Conservation (phyloP, 257 asterid genomes). For the Plectranthus barbatus region DNA sequence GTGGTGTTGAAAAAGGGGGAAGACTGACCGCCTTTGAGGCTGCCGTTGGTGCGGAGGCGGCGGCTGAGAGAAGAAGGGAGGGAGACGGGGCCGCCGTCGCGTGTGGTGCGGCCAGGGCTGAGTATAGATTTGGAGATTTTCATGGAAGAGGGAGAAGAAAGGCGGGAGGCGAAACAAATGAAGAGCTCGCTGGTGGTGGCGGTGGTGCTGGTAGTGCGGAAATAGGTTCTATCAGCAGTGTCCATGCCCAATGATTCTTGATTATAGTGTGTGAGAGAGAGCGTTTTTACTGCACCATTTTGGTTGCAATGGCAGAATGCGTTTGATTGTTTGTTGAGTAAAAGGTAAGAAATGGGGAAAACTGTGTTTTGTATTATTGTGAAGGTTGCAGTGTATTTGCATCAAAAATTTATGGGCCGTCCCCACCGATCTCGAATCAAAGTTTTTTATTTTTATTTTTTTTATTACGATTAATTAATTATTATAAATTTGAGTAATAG, state of each 20-base stretch:
- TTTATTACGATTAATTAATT: too few species aligned
- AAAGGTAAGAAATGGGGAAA: conserved; percentile 1
- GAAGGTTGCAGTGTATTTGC: too few species aligned
- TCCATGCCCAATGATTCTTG: conserved; percentile 28
- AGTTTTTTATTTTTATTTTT: too few species aligned
- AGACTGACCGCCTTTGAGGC: conserved; percentile 69
- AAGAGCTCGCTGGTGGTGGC: conserved; percentile 41
- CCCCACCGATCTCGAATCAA: too few species aligned
- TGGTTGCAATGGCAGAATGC: conserved; percentile 13
- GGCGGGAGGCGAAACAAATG: conserved; percentile 63
- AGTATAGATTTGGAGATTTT: conserved; percentile 42
- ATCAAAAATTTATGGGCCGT: too few species aligned
- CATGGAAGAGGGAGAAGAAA: conserved; percentile 48
- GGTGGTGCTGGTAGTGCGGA: conserved; percentile 23
- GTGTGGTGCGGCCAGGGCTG: conserved; percentile 43
- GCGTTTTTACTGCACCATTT: conserved; percentile 14
- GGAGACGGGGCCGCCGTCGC: conserved; percentile 46
- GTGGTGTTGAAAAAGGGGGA: conserved; percentile 57
- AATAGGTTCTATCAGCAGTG: conserved; percentile 47
- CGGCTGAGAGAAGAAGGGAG: conserved; percentile 80
- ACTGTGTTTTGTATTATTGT: conserved; percentile 2
- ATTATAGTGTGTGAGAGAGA: neutral
- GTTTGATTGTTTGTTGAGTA: conserved; percentile 15
- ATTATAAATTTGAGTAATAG: too few species aligned
- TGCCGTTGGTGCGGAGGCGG: conserved; percentile 61